Percentiles rank a stretch among this genome's conserved stretches.
These are phyloP conservation scores for Trichoderma brevicompactum DNA, from an alignment of 2,329 filamentous ascomycete genomes.

Conservation along the genomic window DNA sequence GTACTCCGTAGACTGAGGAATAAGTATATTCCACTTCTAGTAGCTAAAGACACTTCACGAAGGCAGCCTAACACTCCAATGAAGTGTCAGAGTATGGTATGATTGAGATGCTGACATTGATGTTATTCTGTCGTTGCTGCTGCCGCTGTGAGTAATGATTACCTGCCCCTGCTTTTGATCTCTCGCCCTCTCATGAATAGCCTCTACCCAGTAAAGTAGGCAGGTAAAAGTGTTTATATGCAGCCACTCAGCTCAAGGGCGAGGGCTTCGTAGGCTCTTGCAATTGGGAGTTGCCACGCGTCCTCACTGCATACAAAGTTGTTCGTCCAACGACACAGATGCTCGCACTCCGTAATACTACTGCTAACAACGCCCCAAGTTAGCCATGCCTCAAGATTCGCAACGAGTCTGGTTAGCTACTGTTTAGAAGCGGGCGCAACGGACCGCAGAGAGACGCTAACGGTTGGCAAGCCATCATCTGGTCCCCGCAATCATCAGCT, in stretches of 20 bases:
- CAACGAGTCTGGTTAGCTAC: slow-evolving; percentile 7
- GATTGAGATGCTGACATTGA: too few species aligned
- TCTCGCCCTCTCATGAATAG: too few species aligned
- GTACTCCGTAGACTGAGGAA: too few species aligned
- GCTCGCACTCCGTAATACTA: background rate
- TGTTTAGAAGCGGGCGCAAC: slow-evolving; percentile 27
- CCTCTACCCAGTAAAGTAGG: too few species aligned
- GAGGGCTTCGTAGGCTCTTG: background rate
- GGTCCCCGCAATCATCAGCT: slow-evolving; percentile 27
- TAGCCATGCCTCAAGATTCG: slow-evolving; percentile 18
- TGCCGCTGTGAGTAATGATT: too few species aligned
- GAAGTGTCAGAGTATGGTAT: too few species aligned
- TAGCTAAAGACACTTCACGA: too few species aligned
- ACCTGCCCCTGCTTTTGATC: too few species aligned
- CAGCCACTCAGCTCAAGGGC: background rate
- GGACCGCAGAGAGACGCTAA: slow-evolving; percentile 28
- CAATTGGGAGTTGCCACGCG: background rate
- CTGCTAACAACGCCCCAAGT: background rate
- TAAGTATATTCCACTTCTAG: too few species aligned
- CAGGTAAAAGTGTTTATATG: too few species aligned
- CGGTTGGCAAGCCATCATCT: slow-evolving; percentile 20
- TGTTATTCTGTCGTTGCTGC: too few species aligned
- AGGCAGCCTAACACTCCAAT: too few species aligned
- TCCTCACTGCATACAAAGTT: background rate
- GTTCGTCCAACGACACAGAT: background rate